Evolutionary conservation across 306 rosid species (phyloP).

Genomic region (Lagenaria siceraria): DNA sequence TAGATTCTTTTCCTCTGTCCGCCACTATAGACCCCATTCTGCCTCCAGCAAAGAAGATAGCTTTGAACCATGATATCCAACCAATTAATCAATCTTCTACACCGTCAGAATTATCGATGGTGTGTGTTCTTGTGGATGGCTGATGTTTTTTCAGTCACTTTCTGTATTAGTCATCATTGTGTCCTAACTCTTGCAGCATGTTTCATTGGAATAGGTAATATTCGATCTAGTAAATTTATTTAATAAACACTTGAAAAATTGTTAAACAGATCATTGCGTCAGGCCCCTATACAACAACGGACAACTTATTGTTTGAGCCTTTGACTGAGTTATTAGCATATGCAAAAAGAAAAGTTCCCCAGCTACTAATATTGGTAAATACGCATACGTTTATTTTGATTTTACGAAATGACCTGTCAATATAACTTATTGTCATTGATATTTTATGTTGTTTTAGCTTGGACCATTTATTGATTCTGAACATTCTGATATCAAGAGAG

Average conservation of each 20-base stretch:
- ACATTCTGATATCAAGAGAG: slow-evolving; percentile 76
- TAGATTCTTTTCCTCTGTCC: slow-evolving; percentile 47
- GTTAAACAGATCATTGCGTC: slow-evolving; percentile 76
- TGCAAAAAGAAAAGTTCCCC: slow-evolving; percentile 73
- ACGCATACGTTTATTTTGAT: slow-evolving; percentile 5
- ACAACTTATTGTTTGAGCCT: slow-evolving; percentile 84
- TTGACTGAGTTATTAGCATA: slow-evolving; percentile 63
- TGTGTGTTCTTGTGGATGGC: slow-evolving; percentile 13
- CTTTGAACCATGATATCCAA: slow-evolving; percentile 45
- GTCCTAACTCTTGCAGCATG: neutral
- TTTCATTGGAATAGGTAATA: slow-evolving; percentile 4
- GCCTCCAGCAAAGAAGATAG: slow-evolving; percentile 68
- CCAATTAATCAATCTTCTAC: slow-evolving; percentile 20
- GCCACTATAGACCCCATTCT: slow-evolving; percentile 27
- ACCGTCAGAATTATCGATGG: slow-evolving; percentile 59
- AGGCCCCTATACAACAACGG: slow-evolving; percentile 84
- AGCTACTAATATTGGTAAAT: slow-evolving; percentile 68
- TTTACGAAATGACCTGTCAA: neutral
- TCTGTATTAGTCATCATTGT: neutral
- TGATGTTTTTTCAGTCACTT: neutral
- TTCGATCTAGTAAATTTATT: neutral
- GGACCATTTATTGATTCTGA: slow-evolving; percentile 94
- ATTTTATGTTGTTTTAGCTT: slow-evolving; percentile 33
- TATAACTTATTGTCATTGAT: slow-evolving; percentile 11
- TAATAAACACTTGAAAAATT: slow-evolving; percentile 1